phyloP scores from a whole-genome alignment of 2,329 filamentous ascomycete species.

The Aspergillus pseudonomiae region DNA sequence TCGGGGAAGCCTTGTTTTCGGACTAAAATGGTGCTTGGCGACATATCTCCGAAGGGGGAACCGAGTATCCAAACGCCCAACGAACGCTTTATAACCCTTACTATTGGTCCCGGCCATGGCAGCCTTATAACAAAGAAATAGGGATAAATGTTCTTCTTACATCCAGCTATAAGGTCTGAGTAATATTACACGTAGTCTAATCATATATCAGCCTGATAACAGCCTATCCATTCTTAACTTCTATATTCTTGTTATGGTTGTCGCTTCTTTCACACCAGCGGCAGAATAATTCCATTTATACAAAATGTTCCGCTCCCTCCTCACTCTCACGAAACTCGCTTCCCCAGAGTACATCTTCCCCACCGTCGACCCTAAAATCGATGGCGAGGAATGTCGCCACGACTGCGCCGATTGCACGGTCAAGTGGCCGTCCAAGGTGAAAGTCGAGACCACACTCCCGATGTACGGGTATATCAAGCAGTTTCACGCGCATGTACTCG shows the following conservation, averaged over 20 bases:
- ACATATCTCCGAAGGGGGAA: too few species aligned
- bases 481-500: conserved; percentile 38
- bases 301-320: conserved; percentile 34
- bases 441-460: conserved; percentile 30
- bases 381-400: conserved; percentile 38
- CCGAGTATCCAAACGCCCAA: neutral
- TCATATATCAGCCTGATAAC: neutral
- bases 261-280: too few species aligned
- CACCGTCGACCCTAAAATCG: conserved; percentile 33
- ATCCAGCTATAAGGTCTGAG: neutral
- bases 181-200: neutral
- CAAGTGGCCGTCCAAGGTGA: conserved; percentile 38
- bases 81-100: too few species aligned
- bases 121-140: neutral
- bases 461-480: conserved; percentile 42
- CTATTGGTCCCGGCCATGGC: too few species aligned
- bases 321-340: conserved; percentile 29
- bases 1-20: neutral
- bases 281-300: too few species aligned
- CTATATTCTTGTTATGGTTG: too few species aligned
- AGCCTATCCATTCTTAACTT: neutral
- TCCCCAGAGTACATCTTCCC: conserved; percentile 38
- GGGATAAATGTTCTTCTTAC: too few species aligned
- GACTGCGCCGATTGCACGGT: conserved; percentile 44
- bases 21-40: neutral